Percentiles rank a stretch among this genome's conserved stretches.
phyloP scores from a whole-genome alignment of 768 basidiomycete genomes.

The Boletus vermiculosoides region DNA sequence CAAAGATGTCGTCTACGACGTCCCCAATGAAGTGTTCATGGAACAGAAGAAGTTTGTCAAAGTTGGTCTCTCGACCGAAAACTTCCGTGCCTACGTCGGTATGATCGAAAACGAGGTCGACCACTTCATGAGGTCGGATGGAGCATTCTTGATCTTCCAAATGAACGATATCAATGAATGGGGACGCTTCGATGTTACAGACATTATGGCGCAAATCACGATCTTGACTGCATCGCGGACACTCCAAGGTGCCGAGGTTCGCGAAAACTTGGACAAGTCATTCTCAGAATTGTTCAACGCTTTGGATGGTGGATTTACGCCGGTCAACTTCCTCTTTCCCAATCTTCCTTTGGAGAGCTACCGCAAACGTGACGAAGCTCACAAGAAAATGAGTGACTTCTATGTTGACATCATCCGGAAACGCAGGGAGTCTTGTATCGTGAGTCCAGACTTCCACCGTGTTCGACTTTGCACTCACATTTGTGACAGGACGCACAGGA shows the following conservation, averaged over 20 bases:
- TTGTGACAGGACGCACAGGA: conserved; percentile 68
- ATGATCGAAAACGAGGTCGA: conserved; percentile 79
- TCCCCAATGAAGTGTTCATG: conserved; percentile 96
- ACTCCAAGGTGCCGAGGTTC: conserved; percentile 90
- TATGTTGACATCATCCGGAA: conserved; percentile 84
- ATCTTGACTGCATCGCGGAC: conserved; percentile 94
- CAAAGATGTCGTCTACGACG: conserved; percentile 96
- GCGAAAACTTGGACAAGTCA: conserved; percentile 69
- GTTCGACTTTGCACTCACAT: not conserved
- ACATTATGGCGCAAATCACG: conserved; percentile 81
- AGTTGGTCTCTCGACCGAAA: conserved; percentile 89
- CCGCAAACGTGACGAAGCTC: conserved; percentile 82
- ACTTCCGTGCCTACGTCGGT: conserved; percentile 79
- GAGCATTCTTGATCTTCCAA: conserved; percentile 60
- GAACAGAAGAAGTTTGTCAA: conserved; percentile 99
- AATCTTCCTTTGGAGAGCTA: conserved; percentile 91
- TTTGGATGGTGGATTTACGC: conserved; percentile 94
- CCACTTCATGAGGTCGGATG: conserved; percentile 66
- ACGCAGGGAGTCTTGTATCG: conserved; percentile 52
- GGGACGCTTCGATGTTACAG: conserved; percentile 73
- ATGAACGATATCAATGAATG: conserved; percentile 69
- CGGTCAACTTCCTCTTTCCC: conserved; percentile 93
- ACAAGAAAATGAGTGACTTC: conserved; percentile 91
- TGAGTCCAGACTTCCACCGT: conserved; percentile 19
- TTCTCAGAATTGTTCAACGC: conserved; percentile 86